Conservation (phyloP, 371 early-diverging fungal species). For the Catenaria anguillulae region DNA sequence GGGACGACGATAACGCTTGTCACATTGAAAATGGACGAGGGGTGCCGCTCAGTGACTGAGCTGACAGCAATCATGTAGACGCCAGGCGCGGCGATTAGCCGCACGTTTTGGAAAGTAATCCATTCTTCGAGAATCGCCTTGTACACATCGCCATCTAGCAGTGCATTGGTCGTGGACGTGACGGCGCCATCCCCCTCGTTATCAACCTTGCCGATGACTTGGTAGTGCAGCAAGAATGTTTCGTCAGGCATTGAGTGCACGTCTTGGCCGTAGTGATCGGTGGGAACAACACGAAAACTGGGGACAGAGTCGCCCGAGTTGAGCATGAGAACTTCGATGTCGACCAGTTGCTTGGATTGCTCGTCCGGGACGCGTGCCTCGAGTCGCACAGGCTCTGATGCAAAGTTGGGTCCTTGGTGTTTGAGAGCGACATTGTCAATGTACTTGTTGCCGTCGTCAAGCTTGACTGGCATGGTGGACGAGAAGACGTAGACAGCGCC, state of each 20-base stretch:
- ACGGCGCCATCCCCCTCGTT: no score
- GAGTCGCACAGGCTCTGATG: not conserved
- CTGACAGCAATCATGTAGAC: not conserved
- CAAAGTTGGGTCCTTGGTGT: not conserved
- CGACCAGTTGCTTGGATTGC: not conserved
- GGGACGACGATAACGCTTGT: not conserved
- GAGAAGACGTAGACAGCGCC: not conserved
- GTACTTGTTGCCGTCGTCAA: not conserved
- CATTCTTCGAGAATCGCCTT: conserved; percentile 1
- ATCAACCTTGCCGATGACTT: not conserved
- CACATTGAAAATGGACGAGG: not conserved
- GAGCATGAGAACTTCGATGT: no score
- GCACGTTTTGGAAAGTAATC: not conserved
- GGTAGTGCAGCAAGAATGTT: not conserved
- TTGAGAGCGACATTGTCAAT: not conserved
- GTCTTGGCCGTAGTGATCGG: not conserved
- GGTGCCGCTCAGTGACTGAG: not conserved
- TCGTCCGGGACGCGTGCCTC: not conserved
- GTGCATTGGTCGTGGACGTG: not conserved
- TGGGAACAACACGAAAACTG: not conserved
- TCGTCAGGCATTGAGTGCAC: not conserved
- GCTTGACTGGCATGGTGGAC: not conserved
- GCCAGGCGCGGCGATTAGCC: not conserved
- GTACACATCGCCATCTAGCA: not conserved
- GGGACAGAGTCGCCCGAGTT: not conserved